phyloP scores from a whole-genome alignment of 2,329 filamentous ascomycete species.

The Phaeosphaeria sp. region DNA sequence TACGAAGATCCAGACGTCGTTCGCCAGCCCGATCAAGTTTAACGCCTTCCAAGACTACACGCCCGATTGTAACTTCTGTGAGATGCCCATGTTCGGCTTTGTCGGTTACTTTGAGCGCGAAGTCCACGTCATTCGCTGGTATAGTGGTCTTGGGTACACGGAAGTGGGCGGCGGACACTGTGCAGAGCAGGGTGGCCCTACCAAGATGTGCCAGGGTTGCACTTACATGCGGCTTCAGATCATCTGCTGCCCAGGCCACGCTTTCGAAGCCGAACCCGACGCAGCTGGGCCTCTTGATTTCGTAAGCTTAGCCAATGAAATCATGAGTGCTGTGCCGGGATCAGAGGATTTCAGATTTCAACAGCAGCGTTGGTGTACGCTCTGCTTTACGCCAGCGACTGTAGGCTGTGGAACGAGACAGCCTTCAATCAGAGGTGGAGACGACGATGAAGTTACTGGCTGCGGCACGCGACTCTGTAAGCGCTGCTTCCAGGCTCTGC shows the following conservation, averaged over 20 bases:
- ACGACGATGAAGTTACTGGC: slow-evolving; percentile 19
- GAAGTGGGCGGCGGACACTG: slow-evolving; percentile 50
- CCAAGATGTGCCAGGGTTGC: slow-evolving; percentile 36
- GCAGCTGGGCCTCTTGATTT: slow-evolving; percentile 4
- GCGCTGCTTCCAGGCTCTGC: slow-evolving; percentile 18
- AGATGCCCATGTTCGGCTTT: slow-evolving; percentile 49
- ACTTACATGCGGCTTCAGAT: slow-evolving; percentile 29
- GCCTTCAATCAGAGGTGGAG: slow-evolving; percentile 2
- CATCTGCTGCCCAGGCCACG: slow-evolving; percentile 24
- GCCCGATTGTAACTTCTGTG: slow-evolving; percentile 51
- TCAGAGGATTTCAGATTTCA: slow-evolving; percentile 17
- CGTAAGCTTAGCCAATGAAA: slow-evolving; percentile 11
- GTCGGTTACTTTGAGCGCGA: slow-evolving; percentile 45
- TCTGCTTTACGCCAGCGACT: slow-evolving; percentile 35
- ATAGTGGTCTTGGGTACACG: slow-evolving; percentile 44
- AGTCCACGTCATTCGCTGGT: slow-evolving; percentile 45
- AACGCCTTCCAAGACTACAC: slow-evolving; percentile 32
- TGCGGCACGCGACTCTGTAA: slow-evolving; percentile 38
- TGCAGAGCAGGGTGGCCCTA: slow-evolving; percentile 21
- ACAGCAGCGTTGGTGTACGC: slow-evolving; percentile 35
- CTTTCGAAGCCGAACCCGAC: slow-evolving; percentile 10
- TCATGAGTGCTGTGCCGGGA: slow-evolving; percentile 16
- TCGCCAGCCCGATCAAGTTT: slow-evolving; percentile 52
- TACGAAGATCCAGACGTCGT: slow-evolving; percentile 46
- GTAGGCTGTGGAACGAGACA: slow-evolving; percentile 21